Base-by-base conservation (phyloP, 2,329 filamentous ascomycete genomes). In the Colletotrichum limetticola region DNA sequence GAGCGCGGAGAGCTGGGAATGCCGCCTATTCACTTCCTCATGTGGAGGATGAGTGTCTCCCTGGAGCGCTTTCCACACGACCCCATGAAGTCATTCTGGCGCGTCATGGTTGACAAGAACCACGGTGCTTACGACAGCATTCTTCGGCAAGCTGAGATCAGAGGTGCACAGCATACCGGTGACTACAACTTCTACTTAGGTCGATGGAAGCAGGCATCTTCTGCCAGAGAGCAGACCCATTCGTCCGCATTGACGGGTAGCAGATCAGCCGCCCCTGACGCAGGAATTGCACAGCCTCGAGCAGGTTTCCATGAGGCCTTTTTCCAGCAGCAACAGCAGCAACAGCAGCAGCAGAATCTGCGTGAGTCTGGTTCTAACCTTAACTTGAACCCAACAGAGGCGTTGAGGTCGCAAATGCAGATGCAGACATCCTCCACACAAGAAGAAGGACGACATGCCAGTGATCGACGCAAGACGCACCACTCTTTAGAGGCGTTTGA, bases 11-110 rank as follows among this genome's bases (percentile, higher is more conserved):
- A 80, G 28, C 74, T 85, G 1, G 28, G 42, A 0, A 85, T 85
- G 83, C 78, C 82, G 8, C 80, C 82, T 0, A 82, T 78, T 67
- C 80, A 84, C 71, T 85, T 84, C 61, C 74, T 83, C 53, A 77
- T 83, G 22, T 84, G 81, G 82, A 77, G 81, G 24, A 74, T 82
- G 30, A 65, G 69, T 7, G 63, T 68, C 19, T 26, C 30, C 22
- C 63, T 74, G 56, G 59, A 73, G 24, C 66, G 71, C 8, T 42
- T 52, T 14, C 60, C 46, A 9, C 32, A 28, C 2, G 57, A 56
- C 3, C 30, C 56, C 7, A 22, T 30, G 24, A 58, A 56, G 22
- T 52, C 61, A 22, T 61, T 73, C 55, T 60, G 46, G n/a, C 60
- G 26, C 9, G 11, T 24, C 26, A 56, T 72, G 19, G n/a, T 66